phyloP scores from a whole-genome alignment of 1,284 basidiomycete genomes.

The Irpex sp. region DNA sequence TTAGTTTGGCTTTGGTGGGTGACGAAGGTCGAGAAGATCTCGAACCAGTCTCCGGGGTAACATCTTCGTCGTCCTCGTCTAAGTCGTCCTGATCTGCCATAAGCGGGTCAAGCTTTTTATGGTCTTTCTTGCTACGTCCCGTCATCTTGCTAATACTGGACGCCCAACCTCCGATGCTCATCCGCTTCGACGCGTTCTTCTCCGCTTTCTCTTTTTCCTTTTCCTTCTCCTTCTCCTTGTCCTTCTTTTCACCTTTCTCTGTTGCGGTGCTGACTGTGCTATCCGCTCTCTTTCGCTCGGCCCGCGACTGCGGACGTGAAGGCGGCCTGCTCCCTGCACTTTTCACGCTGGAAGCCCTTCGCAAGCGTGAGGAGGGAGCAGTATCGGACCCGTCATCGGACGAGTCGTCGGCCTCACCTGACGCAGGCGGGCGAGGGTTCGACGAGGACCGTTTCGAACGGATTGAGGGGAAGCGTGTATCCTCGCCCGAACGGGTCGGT shows the following conservation, averaged over 20 bases:
- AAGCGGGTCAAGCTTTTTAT: slow-evolving; percentile 42
- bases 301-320: slow-evolving; percentile 53
- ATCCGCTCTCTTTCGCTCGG: slow-evolving; percentile 57
- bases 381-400: slow-evolving; percentile 14
- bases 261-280: slow-evolving; percentile 39
- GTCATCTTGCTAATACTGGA: slow-evolving; percentile 48
- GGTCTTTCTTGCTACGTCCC: slow-evolving; percentile 58
- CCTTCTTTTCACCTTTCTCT: slow-evolving; percentile 22
- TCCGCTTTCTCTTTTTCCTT: slow-evolving; percentile 17
- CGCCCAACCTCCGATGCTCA: slow-evolving; percentile 64
- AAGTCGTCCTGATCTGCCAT: slow-evolving; percentile 14
- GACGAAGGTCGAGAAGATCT: slow-evolving; percentile 23
- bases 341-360: slow-evolving; percentile 31
- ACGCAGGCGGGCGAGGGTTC: slow-evolving; percentile 13
- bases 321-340: slow-evolving; percentile 46
- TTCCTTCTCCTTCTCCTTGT: slow-evolving; percentile 28
- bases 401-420: slow-evolving; percentile 13
- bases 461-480: slow-evolving; percentile 15
- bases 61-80: slow-evolving; percentile 35
- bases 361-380: slow-evolving; percentile 17
- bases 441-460: slow-evolving; percentile 20
- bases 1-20: slow-evolving; percentile 33
- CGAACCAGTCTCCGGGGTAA: slow-evolving; percentile 18
- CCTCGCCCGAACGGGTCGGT: slow-evolving; percentile 7
- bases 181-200: slow-evolving; percentile 24